Conservation (phyloP, 495 filamentous ascomycete genomes). For the Daldinia decipiens region DNA sequence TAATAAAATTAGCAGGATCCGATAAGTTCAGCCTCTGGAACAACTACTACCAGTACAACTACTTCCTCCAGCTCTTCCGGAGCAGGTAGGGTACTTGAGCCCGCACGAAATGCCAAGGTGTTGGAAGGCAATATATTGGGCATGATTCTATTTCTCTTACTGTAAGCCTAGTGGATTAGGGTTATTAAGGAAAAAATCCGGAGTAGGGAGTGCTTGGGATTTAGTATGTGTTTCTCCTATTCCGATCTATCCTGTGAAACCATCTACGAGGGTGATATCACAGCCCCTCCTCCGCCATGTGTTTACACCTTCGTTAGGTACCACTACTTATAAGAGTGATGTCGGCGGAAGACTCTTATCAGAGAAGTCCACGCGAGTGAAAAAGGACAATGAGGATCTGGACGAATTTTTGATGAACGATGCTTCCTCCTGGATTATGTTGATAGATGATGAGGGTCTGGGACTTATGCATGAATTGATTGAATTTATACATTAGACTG, state of each 20-base stretch:
- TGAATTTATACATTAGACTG: constrained; percentile 12
- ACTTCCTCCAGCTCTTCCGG: not conserved
- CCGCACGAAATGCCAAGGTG: not conserved
- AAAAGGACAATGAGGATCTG: not conserved
- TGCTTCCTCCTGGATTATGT: not conserved
- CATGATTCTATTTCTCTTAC: constrained; percentile 1
- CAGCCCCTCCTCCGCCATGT: too few relatives aligned
- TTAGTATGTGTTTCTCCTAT: not conserved
- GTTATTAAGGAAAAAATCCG: not conserved
- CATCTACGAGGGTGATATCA: too few relatives aligned
- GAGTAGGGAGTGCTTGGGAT: constrained; percentile 1
- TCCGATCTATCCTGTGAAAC: not conserved
- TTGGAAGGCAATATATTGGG: constrained; percentile 1
- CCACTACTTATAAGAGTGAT: not conserved
- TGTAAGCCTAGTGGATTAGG: constrained; percentile 6
- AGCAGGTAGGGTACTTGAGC: not conserved
- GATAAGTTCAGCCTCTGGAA: constrained; percentile 9
- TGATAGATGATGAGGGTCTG: constrained; percentile 25
- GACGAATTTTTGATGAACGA: constrained; percentile 13
- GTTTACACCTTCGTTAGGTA: not conserved
- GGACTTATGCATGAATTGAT: constrained; percentile 5
- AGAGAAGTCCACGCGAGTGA: not conserved
- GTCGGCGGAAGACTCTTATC: not conserved
- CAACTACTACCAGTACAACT: constrained; percentile 22
- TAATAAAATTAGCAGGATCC: constrained; percentile 18